A percentile compares a stretch with the other conserved stretches of the same genome.
Evolutionary conservation across 306 rosid genomes (phyloP).

Genomic region (Cucumis melo): DNA sequence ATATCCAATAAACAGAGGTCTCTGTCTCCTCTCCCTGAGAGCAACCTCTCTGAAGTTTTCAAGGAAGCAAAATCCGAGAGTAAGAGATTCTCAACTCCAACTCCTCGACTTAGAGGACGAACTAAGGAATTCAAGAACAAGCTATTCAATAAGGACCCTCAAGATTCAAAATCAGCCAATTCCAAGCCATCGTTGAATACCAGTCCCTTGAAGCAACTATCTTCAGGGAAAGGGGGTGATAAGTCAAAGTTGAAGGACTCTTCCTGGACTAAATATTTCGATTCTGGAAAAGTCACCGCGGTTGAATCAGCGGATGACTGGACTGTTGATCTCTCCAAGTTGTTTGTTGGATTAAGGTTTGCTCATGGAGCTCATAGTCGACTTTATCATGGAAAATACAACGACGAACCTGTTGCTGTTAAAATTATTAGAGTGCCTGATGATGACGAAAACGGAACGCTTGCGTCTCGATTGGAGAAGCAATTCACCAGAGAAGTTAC

Average conservation of each 20-base stretch:
- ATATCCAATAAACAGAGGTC: conserved; percentile 49
- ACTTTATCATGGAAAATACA: conserved; percentile 82
- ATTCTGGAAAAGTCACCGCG: conserved; percentile 59
- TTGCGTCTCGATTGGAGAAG: conserved; percentile 59
- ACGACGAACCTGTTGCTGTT: conserved; percentile 63
- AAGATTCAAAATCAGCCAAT: not conserved
- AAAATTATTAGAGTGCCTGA: conserved; percentile 70
- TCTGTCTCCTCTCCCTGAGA: conserved; percentile 53
- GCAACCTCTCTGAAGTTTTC: conserved; percentile 35
- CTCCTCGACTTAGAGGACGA: conserved; percentile 33
- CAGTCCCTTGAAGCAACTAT: conserved; percentile 34
- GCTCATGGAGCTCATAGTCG: conserved; percentile 98
- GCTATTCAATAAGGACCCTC: conserved; percentile 24
- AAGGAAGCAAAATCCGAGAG: conserved; percentile 53
- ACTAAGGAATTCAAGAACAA: conserved; percentile 35
- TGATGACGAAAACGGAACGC: conserved; percentile 52
- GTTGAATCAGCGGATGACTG: conserved; percentile 64
- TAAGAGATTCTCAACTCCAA: conserved; percentile 68
- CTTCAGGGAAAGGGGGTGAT: conserved; percentile 26
- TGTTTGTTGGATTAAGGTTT: conserved; percentile 72
- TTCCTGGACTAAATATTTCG: conserved; percentile 60
- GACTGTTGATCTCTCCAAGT: conserved; percentile 61
- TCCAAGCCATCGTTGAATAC: conserved; percentile 16
- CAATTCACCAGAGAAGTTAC: conserved; percentile 71
- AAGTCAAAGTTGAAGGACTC: conserved; percentile 40